Evolutionary conservation across 2,329 filamentous ascomycete genomes (phyloP).

Genomic region (Ceratocystis papillata): DNA sequence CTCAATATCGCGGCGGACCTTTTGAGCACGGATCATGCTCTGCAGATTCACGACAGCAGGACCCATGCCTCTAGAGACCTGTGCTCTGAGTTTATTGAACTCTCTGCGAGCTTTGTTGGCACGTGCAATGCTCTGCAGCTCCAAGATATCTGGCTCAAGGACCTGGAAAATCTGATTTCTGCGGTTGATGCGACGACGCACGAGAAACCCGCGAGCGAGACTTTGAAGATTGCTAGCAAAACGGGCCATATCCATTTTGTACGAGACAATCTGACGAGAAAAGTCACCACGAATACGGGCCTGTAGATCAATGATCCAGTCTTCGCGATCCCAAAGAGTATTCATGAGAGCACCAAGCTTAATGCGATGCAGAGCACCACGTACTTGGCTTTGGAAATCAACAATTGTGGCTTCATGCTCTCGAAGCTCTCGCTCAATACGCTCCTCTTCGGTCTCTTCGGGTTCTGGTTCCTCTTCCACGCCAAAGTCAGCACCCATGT

Average conservation of each 20-base stretch:
- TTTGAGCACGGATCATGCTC: constrained; percentile 63
- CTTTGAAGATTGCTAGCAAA: constrained; percentile 77
- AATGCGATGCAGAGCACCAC: constrained; percentile 69
- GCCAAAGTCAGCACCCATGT: constrained; percentile 92
- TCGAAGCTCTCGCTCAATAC: constrained; percentile 67
- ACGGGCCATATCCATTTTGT: constrained; percentile 68
- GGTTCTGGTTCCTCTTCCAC: constrained; percentile 66
- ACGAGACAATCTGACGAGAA: constrained; percentile 68
- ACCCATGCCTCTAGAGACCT: constrained; percentile 11
- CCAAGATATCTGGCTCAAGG: constrained; percentile 60
- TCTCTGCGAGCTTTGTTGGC: constrained; percentile 17
- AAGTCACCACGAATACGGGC: constrained; percentile 80
- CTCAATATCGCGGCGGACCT: constrained; percentile 49
- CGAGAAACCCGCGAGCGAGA: constrained; percentile 61
- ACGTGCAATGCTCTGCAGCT: constrained; percentile 54
- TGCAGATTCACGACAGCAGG: constrained; percentile 44
- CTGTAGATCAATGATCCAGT: constrained; percentile 69
- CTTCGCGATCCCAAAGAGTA: constrained; percentile 74
- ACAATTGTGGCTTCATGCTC: constrained; percentile 62
- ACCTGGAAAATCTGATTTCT: constrained; percentile 59
- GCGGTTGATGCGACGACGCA: constrained; percentile 51
- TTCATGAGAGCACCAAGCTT: constrained; percentile 76
- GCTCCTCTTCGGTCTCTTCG: constrained; percentile 81
- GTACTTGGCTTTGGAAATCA: constrained; percentile 78
- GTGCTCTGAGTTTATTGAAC: constrained; percentile 1